These are phyloP conservation scores for Fusarium papillatum DNA, from an alignment of 2,329 filamentous ascomycete genomes.

Conservation along the genomic window DNA sequence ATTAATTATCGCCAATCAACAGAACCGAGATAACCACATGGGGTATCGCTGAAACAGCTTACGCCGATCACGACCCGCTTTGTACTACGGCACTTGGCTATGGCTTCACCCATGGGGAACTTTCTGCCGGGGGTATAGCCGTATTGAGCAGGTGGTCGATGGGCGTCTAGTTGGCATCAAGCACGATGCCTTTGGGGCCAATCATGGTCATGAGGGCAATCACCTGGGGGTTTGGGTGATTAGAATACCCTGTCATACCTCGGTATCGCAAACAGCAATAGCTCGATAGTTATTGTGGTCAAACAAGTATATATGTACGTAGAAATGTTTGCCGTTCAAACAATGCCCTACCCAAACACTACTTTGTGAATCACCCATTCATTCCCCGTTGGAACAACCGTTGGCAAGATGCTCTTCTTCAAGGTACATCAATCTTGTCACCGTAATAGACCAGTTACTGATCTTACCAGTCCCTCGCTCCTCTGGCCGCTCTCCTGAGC, in stretches of 20 bases:
- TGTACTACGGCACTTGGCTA: conserved; percentile 4
- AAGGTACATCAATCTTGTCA: conserved; percentile 13
- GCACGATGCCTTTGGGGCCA: conserved; percentile 13
- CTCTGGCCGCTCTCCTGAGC: conserved; percentile 45
- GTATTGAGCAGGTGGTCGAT: conserved; percentile 36
- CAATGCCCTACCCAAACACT: background rate
- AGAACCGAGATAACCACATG: conserved; percentile 35
- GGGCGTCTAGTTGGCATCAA: background rate
- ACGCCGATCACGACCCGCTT: conserved; percentile 35
- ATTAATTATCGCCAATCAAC: conserved; percentile 31
- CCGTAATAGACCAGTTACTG: background rate
- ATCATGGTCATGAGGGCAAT: conserved; percentile 5
- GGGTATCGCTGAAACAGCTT: conserved; percentile 25
- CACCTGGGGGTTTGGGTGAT: conserved; percentile 29
- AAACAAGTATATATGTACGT: background rate
- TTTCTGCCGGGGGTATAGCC: conserved; percentile 25
- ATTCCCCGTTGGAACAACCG: background rate
- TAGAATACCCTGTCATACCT: conserved; percentile 11
- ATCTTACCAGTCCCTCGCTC: conserved; percentile 33
- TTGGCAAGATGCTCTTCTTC: conserved; percentile 39
- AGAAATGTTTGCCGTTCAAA: background rate
- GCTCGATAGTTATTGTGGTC: background rate
- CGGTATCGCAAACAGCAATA: conserved; percentile 15
- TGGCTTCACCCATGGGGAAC: conserved; percentile 12
- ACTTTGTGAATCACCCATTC: background rate